Conservation (phyloP, 169 alveolate species). For the Plasmodium gonderi region DNA sequence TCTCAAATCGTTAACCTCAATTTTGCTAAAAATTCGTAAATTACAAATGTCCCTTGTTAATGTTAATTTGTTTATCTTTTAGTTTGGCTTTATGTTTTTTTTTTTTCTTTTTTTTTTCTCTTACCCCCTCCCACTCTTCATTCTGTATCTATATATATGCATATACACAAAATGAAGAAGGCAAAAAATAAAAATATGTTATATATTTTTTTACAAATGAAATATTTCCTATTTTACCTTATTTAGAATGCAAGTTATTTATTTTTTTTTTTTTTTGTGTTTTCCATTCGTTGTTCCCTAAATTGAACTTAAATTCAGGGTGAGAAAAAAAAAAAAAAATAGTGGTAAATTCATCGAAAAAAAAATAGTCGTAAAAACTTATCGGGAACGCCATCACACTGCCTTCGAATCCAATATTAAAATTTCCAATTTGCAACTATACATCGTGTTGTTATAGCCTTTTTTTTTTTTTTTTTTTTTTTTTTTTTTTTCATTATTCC, state of each 20-base stretch:
- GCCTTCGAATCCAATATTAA: neutral
- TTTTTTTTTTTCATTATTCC: neutral
- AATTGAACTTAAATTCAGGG: neutral
- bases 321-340: neutral
- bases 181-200: neutral
- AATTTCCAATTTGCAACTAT: neutral
- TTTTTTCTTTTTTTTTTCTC: too few relatives aligned
- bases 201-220: neutral
- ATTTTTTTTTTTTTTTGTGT: neutral
- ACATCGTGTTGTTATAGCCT: neutral
- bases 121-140: too few relatives aligned
- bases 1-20: neutral
- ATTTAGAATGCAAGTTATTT: neutral
- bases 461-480: neutral
- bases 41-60: too few relatives aligned
- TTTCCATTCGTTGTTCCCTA: neutral
- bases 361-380: neutral
- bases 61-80: too few relatives aligned
- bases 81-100: too few relatives aligned
- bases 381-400: neutral
- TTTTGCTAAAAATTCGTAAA: neutral
- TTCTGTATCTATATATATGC: neutral
- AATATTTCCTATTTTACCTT: neutral
- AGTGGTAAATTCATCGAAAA: neutral
- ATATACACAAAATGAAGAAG: neutral